Percentiles rank a stretch among this genome's conserved stretches.
phyloP scores from a whole-genome alignment of 106 monocot genomes.

The Hemerocallis citrina region DNA sequence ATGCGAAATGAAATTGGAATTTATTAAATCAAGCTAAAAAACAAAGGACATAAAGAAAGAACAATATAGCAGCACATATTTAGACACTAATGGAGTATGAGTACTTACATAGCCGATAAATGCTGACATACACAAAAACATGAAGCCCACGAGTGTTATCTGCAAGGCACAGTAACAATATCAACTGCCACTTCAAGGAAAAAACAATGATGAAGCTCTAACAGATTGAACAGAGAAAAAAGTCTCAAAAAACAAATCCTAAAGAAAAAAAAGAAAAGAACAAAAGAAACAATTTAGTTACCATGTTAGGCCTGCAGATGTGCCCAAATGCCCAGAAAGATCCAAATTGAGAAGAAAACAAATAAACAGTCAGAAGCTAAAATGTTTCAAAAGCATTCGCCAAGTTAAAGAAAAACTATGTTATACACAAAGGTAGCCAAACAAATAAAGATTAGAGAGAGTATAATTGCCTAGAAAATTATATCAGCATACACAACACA shows the following conservation, averaged over 20 bases:
- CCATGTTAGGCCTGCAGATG: conserved; percentile 6
- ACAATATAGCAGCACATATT: background rate
- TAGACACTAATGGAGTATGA: background rate
- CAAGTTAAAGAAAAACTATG: too few species aligned
- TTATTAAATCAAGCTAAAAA: background rate
- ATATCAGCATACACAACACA: too few species aligned
- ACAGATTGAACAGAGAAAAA: background rate
- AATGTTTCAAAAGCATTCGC: too few species aligned
- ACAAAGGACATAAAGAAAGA: background rate
- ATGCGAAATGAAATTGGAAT: too few species aligned
- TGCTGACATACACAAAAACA: conserved; percentile 73
- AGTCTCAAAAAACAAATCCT: too few species aligned
- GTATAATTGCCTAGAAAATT: too few species aligned
- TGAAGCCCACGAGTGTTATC: conserved; percentile 87
- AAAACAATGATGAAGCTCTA: background rate
- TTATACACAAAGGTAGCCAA: too few species aligned
- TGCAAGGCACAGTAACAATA: conserved; percentile 19
- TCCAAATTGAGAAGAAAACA: too few species aligned
- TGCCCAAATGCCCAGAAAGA: too few species aligned
- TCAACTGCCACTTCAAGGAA: background rate
- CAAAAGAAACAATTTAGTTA: background rate
- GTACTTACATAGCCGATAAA: conserved; percentile 88
- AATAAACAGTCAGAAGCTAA: too few species aligned
- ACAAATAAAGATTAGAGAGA: too few species aligned
- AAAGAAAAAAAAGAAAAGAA: too few species aligned